Conservation (phyloP, 257 asterid species). For the Mitragyna speciosa region DNA sequence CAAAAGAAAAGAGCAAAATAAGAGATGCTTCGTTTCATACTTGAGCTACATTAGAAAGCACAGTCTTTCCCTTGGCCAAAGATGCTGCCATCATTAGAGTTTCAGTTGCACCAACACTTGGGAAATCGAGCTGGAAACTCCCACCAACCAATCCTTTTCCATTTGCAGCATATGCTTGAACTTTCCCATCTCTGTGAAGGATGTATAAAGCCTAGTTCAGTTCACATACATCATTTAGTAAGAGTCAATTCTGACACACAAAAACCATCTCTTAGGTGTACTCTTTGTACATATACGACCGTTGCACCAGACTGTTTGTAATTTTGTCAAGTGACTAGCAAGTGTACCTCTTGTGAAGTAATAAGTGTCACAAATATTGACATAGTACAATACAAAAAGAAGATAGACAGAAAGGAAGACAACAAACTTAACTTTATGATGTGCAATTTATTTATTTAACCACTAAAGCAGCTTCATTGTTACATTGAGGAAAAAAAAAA, state of each 20-base stretch:
- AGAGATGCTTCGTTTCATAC: conserved; percentile 21
- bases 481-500: too few relatives aligned
- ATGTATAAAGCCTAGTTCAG: background rate
- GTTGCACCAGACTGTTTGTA: background rate
- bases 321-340: background rate
- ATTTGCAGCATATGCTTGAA: conserved; percentile 35
- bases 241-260: background rate
- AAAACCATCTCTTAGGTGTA: background rate
- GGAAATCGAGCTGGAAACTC: conserved; percentile 37
- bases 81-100: conserved; percentile 55
- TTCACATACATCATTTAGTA: background rate
- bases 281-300: background rate
- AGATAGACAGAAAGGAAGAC: too few relatives aligned
- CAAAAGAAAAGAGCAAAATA: background rate
- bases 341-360: background rate
- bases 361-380: background rate
- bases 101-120: conserved; percentile 57
- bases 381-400: background rate
- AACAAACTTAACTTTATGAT: too few relatives aligned
- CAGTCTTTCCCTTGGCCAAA: conserved; percentile 41
- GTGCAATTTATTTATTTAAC: too few relatives aligned
- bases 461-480: too few relatives aligned
- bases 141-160: conserved; percentile 42
- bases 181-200: conserved; percentile 34
- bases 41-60: conserved; percentile 43